Percentiles rank a stretch among this genome's conserved stretches.
Evolutionary conservation across 495 filamentous ascomycete genomes (phyloP).

Genomic region (Xylaria sp.): DNA sequence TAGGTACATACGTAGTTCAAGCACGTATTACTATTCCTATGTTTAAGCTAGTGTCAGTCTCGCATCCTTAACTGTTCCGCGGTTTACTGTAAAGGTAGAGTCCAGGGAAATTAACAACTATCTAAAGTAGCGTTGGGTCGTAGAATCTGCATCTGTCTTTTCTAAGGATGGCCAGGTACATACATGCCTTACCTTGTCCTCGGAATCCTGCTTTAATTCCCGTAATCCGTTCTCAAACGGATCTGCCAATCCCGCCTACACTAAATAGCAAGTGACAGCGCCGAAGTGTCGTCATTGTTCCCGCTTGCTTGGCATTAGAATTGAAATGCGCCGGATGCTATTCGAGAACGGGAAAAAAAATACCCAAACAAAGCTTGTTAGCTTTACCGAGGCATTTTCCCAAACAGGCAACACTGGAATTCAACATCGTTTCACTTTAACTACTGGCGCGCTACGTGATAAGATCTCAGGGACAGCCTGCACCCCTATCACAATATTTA

Average conservation of each 20-base stretch:
- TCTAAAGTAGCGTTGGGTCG: not conserved
- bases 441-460: not conserved
- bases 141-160: not conserved
- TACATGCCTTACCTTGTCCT: too few relatives aligned
- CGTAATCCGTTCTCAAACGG: not conserved
- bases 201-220: not conserved
- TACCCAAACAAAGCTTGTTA: not conserved
- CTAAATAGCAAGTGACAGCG: not conserved
- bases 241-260: not conserved
- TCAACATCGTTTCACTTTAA: not conserved
- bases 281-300: slow-evolving; percentile 12
- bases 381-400: slow-evolving; percentile 30
- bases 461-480: not conserved
- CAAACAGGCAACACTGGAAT: slow-evolving; percentile 8
- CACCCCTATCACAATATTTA: too few relatives aligned
- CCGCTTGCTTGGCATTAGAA: slow-evolving; percentile 1
- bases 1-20: too few relatives aligned
- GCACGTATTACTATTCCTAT: too few relatives aligned
- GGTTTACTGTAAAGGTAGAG: not conserved
- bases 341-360: not conserved
- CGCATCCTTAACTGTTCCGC: not conserved
- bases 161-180: not conserved
- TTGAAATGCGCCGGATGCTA: not conserved
- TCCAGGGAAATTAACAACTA: not conserved
- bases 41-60: not conserved